phyloP scores from a whole-genome alignment of 768 basidiomycete genomes.

The Chalciporus pseudorubinellus region DNA sequence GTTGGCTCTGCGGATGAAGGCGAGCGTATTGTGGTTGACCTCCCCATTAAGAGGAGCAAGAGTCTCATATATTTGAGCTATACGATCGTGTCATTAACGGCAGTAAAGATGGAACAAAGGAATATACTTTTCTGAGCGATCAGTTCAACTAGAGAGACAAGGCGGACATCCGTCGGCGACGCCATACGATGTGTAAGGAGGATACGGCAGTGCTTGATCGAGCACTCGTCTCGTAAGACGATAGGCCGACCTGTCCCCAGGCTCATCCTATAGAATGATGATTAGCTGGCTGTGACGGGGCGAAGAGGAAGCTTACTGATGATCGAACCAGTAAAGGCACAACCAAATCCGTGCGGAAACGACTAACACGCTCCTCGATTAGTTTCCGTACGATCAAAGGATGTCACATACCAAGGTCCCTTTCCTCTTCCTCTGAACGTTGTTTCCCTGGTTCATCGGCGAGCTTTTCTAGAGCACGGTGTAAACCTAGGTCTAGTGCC shows the following conservation, averaged over 20 bases:
- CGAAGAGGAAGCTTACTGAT: constrained; percentile 61
- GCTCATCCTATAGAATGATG: constrained; percentile 61
- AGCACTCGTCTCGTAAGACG: constrained; percentile 84
- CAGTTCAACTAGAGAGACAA: constrained; percentile 85
- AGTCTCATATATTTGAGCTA: constrained; percentile 93
- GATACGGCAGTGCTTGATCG: constrained; percentile 79
- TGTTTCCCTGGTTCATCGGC: constrained; percentile 67
- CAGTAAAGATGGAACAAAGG: not conserved
- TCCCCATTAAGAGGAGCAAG: constrained; percentile 83
- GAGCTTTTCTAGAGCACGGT: constrained; percentile 89
- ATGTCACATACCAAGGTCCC: constrained; percentile 66
- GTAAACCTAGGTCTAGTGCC: constrained; percentile 91
- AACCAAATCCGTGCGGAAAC: constrained; percentile 93
- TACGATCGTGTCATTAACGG: constrained; percentile 3
- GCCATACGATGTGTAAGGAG: constrained; percentile 83
- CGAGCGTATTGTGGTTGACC: constrained; percentile 78
- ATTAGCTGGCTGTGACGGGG: constrained; percentile 8
- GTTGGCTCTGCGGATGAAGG: constrained; percentile 85
- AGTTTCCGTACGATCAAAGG: not conserved
- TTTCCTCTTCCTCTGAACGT: constrained; percentile 76
- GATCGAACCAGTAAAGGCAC: constrained; percentile 95
- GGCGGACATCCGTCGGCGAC: constrained; percentile 84
- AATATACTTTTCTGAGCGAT: constrained; percentile 85
- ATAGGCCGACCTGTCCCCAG: constrained; percentile 90
- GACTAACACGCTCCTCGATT: constrained; percentile 44